phyloP scores from a whole-genome alignment of 2,329 filamentous ascomycete genomes.

The Penicillium sp. region DNA sequence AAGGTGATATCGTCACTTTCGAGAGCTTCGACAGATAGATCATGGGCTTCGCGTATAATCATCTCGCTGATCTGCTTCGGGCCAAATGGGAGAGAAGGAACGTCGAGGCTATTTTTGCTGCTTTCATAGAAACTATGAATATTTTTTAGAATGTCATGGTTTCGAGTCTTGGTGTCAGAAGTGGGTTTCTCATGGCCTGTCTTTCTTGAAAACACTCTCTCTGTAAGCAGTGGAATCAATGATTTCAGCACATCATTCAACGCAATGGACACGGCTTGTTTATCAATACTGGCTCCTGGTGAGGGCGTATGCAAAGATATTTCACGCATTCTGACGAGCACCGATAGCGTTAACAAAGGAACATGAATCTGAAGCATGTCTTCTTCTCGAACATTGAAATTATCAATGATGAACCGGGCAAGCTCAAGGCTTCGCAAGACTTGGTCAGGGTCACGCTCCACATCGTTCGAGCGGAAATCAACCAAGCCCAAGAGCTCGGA shows the following conservation, averaged over 20 bases:
- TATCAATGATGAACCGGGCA: constrained; percentile 75
- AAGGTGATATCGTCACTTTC: constrained; percentile 26
- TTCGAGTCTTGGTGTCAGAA: constrained; percentile 18
- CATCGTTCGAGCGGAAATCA: constrained; percentile 51
- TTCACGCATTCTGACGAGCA: constrained; percentile 51
- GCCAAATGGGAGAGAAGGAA: constrained; percentile 59
- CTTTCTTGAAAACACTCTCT: constrained; percentile 52
- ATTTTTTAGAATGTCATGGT: constrained; percentile 55
- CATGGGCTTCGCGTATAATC: constrained; percentile 60
- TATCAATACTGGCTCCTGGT: constrained; percentile 14
- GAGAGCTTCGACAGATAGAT: constrained; percentile 35
- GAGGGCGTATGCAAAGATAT: constrained; percentile 22
- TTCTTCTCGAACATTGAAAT: constrained; percentile 93
- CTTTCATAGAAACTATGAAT: constrained; percentile 67
- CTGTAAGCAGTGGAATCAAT: constrained; percentile 46
- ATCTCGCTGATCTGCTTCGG: constrained; percentile 59
- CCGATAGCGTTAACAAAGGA: constrained; percentile 69
- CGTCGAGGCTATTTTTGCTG: constrained; percentile 69
- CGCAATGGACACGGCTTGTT: constrained; percentile 22
- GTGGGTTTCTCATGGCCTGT: constrained; percentile 24
- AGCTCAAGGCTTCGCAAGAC: constrained; percentile 65
- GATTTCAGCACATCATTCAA: constrained; percentile 32
- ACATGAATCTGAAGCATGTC: constrained; percentile 90
- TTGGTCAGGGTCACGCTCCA: constrained; percentile 50
- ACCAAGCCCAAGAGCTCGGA: constrained; percentile 73